Evolutionary conservation across 179 eudicot species (phyloP).

Genomic region (Drosera spatulata): DNA sequence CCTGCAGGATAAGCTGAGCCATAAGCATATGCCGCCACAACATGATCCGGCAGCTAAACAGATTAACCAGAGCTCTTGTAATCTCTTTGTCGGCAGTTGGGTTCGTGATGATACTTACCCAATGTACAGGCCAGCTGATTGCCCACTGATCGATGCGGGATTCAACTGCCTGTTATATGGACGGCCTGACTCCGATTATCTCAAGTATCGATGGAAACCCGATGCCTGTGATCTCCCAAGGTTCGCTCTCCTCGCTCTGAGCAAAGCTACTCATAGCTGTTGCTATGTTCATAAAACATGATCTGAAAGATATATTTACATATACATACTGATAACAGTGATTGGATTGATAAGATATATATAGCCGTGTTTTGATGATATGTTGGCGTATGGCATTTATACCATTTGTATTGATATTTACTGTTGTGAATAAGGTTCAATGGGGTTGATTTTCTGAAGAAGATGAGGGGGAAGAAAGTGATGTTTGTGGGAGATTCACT

Average conservation of each 20-base stretch:
- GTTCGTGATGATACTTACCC: constrained; percentile 59
- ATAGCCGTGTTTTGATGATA: neutral
- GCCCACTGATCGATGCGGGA: constrained; percentile 60
- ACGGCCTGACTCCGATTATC: constrained; percentile 80
- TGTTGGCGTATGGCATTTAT: neutral
- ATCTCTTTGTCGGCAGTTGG: constrained; percentile 73
- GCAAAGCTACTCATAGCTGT: no score
- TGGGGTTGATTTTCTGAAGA: constrained; percentile 51
- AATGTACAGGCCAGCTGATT: constrained; percentile 38
- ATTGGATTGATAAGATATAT: neutral
- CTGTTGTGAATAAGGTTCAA: constrained; percentile 37
- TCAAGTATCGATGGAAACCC: constrained; percentile 75
- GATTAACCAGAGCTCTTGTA: constrained; percentile 39
- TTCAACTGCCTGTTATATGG: constrained; percentile 77
- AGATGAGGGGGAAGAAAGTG: constrained; percentile 61
- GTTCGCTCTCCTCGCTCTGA: constrained; percentile 11
- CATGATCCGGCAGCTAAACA: no score
- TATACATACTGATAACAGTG: no score
- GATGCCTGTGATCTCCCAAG: constrained; percentile 68
- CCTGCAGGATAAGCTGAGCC: no score
- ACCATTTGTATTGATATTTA: neutral
- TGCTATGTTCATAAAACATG: no score
- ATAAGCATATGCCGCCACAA: no score
- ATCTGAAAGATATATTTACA: no score
- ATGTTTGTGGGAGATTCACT: constrained; percentile 94